These are phyloP conservation scores for Debaryomyces sp. DNA, from an alignment of 1,139 yeast genomes.

Conservation along the genomic window DNA sequence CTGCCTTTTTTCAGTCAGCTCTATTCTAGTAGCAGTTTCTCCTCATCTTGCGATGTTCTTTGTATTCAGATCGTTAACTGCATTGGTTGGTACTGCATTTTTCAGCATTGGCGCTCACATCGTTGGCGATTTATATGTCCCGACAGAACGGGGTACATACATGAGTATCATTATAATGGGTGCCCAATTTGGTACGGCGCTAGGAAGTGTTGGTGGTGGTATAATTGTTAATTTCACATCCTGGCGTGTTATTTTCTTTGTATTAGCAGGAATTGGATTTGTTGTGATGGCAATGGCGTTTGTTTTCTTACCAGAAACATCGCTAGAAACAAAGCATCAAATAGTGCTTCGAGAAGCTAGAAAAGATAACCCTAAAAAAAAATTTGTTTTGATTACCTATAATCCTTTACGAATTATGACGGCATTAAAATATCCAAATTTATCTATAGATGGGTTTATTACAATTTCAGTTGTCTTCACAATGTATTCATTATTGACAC, in stretches of 20 bases:
- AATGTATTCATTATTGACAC: slow-evolving; percentile 56
- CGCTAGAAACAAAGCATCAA: slow-evolving; percentile 28
- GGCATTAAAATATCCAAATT: slow-evolving; percentile 43
- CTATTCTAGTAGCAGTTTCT: slow-evolving; percentile 45
- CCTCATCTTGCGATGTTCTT: slow-evolving; percentile 53
- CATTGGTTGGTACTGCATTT: slow-evolving; percentile 55
- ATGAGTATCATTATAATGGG: slow-evolving; percentile 49
- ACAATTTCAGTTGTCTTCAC: slow-evolving; percentile 43
- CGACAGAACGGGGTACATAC: slow-evolving; percentile 48
- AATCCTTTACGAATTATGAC: slow-evolving; percentile 46
- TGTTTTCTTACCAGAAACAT: slow-evolving; percentile 45
- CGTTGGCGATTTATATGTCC: slow-evolving; percentile 48
- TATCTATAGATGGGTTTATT: slow-evolving; percentile 47
- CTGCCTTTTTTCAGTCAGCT: slow-evolving; percentile 31
- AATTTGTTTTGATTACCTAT: slow-evolving; percentile 40
- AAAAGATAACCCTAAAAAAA: slow-evolving; percentile 26
- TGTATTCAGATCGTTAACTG: slow-evolving; percentile 47
- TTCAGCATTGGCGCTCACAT: slow-evolving; percentile 50
- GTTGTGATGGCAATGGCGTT: slow-evolving; percentile 29
- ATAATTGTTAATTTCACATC: slow-evolving; percentile 48
- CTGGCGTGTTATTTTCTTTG: slow-evolving; percentile 56
- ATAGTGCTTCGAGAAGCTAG: slow-evolving; percentile 14
- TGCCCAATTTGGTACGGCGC: slow-evolving; percentile 50
- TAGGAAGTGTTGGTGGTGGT: slow-evolving; percentile 52
- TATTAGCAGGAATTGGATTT: slow-evolving; percentile 44